A percentile compares a stretch with the other conserved stretches of the same genome.
Evolutionary conservation across 345 rosid species (phyloP).

Genomic region (Gossypium longicalyx): DNA sequence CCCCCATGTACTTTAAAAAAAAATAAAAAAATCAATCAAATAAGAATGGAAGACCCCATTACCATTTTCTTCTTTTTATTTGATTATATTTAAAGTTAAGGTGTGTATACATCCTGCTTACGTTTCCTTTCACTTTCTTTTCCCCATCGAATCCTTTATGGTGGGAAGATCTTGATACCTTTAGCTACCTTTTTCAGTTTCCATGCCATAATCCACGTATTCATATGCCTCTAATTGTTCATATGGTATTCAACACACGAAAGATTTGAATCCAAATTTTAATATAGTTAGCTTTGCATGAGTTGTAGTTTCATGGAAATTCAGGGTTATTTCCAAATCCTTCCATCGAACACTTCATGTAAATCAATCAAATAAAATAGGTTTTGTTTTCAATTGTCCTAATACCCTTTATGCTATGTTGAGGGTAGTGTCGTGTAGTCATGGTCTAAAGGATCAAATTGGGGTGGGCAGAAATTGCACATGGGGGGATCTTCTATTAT

Average conservation of each 20-base stretch:
- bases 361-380: not conserved
- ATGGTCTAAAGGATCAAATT: not conserved
- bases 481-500: not conserved
- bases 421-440: not conserved
- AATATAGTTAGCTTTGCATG: not conserved
- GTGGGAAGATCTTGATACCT: not conserved
- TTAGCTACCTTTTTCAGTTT: not conserved
- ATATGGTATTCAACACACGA: not conserved
- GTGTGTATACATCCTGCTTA: not conserved
- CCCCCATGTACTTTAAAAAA: not conserved
- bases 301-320: not conserved
- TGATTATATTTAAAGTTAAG: not conserved
- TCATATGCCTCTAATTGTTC: not conserved
- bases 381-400: too few species aligned
- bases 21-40: not conserved
- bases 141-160: not conserved
- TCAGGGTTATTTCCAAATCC: not conserved
- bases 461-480: not conserved
- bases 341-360: not conserved
- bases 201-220: not conserved
- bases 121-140: not conserved
- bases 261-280: not conserved
- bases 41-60: not conserved
- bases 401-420: not conserved
- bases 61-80: not conserved